A percentile compares a stretch with the other conserved stretches of the same genome.
Conservation (phyloP, 148 eudicot species). For the Rhododendron ferrugineum region DNA sequence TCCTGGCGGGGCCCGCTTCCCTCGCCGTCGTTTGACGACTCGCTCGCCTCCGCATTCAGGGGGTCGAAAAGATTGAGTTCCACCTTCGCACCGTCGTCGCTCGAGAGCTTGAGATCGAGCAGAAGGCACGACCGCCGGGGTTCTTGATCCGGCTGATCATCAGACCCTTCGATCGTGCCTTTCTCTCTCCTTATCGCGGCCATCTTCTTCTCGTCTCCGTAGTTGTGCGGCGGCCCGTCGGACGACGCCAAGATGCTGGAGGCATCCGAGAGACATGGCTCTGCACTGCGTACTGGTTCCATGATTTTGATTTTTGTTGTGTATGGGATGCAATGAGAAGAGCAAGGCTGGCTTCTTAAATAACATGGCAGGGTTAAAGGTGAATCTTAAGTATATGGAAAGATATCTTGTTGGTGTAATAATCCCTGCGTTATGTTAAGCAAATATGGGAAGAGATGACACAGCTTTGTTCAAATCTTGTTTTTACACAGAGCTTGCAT, state of each 20-base stretch:
- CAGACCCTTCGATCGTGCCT: not conserved
- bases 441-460: not conserved
- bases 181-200: not conserved
- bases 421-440: not conserved
- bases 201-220: not conserved
- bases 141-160: not conserved
- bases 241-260: not conserved
- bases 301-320: not conserved
- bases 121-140: not conserved
- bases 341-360: not conserved
- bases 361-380: too few species aligned
- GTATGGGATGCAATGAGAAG: not conserved
- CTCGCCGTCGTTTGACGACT: not conserved
- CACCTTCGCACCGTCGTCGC: not conserved
- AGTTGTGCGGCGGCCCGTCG: not conserved
- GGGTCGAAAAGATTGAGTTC: not conserved
- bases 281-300: not conserved
- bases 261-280: not conserved
- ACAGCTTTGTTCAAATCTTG: not conserved
- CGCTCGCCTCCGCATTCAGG: not conserved
- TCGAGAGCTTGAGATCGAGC: not conserved
- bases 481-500: not conserved
- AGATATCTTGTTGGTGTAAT: not conserved
- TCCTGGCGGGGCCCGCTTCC: not conserved
- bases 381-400: not conserved